phyloP scores from a whole-genome alignment of 1,284 basidiomycete genomes.

The Flammula alnicola region DNA sequence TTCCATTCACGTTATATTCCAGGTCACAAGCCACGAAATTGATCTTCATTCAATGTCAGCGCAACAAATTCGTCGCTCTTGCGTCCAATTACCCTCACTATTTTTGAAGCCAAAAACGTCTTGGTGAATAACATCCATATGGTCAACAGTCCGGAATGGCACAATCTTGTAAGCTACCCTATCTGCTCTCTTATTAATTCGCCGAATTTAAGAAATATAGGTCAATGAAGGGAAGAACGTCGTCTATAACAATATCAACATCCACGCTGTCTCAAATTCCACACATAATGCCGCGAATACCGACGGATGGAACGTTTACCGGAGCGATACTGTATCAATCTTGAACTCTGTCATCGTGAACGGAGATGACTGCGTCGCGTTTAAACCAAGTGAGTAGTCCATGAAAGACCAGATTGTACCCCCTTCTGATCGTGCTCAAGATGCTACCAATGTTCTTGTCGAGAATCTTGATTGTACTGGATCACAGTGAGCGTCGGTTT shows the following conservation, averaged over 20 bases:
- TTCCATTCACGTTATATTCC: not conserved
- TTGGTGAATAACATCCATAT: conserved; percentile 55
- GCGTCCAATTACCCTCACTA: conserved; percentile 62
- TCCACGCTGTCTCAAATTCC: conserved; percentile 50
- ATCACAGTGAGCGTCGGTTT: conserved; percentile 46
- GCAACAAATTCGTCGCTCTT: conserved; percentile 52
- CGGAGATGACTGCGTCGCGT: conserved; percentile 67
- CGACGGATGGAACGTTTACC: conserved; percentile 70
- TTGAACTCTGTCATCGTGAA: conserved; percentile 59
- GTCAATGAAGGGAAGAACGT: conserved; percentile 52
- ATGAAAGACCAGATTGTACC: not conserved
- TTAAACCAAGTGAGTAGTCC: conserved; percentile 62
- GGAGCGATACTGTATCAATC: conserved; percentile 55
- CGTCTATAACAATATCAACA: conserved; percentile 49
- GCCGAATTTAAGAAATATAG: conserved; percentile 22
- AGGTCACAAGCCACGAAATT: not conserved
- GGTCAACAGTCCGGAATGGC: conserved; percentile 53
- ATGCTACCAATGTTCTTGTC: conserved; percentile 61
- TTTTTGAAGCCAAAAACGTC: conserved; percentile 63
- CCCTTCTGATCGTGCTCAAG: conserved; percentile 23
- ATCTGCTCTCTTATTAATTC: conserved; percentile 4
- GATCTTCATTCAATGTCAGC: conserved; percentile 24
- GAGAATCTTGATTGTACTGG: conserved; percentile 64
- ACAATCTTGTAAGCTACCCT: conserved; percentile 46
- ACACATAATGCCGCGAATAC: conserved; percentile 52